phyloP scores from a whole-genome alignment of 1,284 basidiomycete species.

The Melampsora americana region DNA sequence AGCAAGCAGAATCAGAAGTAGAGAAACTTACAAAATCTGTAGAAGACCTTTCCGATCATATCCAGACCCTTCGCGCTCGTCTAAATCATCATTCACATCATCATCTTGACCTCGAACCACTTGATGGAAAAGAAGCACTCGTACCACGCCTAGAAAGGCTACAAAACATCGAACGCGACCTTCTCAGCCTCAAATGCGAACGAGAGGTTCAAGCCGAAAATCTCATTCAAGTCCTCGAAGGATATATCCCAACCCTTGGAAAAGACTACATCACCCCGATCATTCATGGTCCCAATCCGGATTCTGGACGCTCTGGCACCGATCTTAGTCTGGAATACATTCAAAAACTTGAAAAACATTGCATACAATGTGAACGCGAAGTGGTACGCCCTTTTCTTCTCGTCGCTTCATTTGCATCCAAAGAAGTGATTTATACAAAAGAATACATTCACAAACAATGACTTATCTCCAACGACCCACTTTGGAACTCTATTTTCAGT shows the following conservation, averaged over 20 bases:
- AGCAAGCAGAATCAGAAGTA: slow-evolving; percentile 31
- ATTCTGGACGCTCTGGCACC: slow-evolving; percentile 15
- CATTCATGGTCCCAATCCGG: slow-evolving; percentile 14
- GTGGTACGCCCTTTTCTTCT: slow-evolving; percentile 10
- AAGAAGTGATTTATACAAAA: background rate
- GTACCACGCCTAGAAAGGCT: slow-evolving; percentile 23
- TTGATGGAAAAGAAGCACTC: slow-evolving; percentile 1
- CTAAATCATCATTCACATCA: slow-evolving; percentile 15
- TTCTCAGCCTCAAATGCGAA: slow-evolving; percentile 21
- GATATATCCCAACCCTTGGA: slow-evolving; percentile 29
- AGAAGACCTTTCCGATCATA: slow-evolving; percentile 22
- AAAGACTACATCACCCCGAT: slow-evolving; percentile 4
- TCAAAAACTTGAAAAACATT: slow-evolving; percentile 11
- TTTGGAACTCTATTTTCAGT: slow-evolving; percentile 14
- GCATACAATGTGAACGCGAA: slow-evolving; percentile 15
- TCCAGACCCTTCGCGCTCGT: slow-evolving; percentile 13
- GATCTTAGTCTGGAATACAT: slow-evolving; percentile 34
- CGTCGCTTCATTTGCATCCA: background rate
- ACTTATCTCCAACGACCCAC: slow-evolving; percentile 1
- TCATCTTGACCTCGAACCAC: slow-evolving; percentile 26
- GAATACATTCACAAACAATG: background rate
- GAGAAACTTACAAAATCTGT: slow-evolving; percentile 14
- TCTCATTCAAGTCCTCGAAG: slow-evolving; percentile 16
- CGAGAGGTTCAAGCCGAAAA: slow-evolving; percentile 26
- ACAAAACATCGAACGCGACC: slow-evolving; percentile 12